A percentile compares a stretch with the other conserved stretches of the same genome.
phyloP scores from a whole-genome alignment of 140 eudicot species.

The Anethum foeniculum region DNA sequence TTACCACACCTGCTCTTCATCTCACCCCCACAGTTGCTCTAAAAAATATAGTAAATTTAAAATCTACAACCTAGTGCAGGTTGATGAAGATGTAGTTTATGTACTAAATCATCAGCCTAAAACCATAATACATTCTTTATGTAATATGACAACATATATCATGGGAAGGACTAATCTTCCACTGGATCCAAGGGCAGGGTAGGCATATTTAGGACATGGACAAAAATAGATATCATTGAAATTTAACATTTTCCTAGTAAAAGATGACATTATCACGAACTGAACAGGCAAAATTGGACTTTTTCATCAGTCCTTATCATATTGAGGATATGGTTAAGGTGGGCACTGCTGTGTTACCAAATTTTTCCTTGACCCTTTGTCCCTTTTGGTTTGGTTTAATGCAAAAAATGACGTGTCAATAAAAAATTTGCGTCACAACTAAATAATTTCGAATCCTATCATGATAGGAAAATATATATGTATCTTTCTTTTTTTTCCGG shows the following conservation, averaged over 20 bases:
- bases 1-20: not conserved
- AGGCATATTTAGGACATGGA: not conserved
- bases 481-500: not conserved
- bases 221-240: slow-evolving; percentile 17
- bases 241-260: not conserved
- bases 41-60: not conserved
- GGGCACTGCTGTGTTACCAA: slow-evolving; percentile 1
- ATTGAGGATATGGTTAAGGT: not conserved
- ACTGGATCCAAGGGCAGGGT: slow-evolving; percentile 4
- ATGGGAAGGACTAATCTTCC: not conserved
- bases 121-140: not conserved
- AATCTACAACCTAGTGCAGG: not conserved
- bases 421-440: not conserved
- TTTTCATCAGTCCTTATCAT: slow-evolving; percentile 4
- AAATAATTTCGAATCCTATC: not conserved
- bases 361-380: not conserved
- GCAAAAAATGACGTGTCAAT: not conserved
- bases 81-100: not conserved
- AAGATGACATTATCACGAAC: not conserved
- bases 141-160: not conserved
- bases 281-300: not conserved
- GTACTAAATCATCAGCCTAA: not conserved
- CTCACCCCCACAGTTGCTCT: not conserved
- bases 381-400: not conserved
- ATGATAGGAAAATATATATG: not conserved